Percentiles rank a stretch among this genome's conserved stretches.
Conservation (phyloP, 768 basidiomycete species). For the Leccinum barrowsii region DNA sequence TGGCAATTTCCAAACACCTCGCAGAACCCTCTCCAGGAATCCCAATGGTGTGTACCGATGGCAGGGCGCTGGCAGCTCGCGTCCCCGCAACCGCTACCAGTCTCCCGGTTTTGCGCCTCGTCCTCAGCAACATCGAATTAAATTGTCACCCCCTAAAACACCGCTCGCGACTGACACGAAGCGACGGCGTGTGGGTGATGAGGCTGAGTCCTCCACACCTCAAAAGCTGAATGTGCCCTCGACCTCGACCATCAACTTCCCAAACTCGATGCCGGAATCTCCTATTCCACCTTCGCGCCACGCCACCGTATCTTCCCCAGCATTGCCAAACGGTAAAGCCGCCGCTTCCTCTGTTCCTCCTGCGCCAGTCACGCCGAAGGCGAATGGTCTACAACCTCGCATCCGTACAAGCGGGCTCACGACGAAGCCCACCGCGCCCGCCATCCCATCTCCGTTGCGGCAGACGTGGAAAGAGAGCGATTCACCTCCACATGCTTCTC, state of each 20-base stretch:
- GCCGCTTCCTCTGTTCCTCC: constrained; percentile 18
- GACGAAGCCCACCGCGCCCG: constrained; percentile 57
- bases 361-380: constrained; percentile 25
- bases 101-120: constrained; percentile 71
- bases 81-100: constrained; percentile 62
- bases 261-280: constrained; percentile 28
- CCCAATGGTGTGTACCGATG: constrained; percentile 73
- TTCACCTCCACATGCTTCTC: constrained; percentile 35
- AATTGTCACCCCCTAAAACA: constrained; percentile 37
- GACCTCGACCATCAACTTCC: constrained; percentile 22
- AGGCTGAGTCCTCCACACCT: constrained; percentile 34
- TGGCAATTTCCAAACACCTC: constrained; percentile 33
- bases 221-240: constrained; percentile 30
- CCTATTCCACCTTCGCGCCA: constrained; percentile 33
- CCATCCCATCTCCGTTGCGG: constrained; percentile 69
- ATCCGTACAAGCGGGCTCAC: constrained; percentile 39
- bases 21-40: constrained; percentile 59
- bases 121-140: constrained; percentile 44
- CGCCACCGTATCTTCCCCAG: constrained; percentile 24
- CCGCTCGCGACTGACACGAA: constrained; percentile 48
- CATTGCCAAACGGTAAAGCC: constrained; percentile 25
- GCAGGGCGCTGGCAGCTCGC: constrained; percentile 76
- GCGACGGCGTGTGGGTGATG: constrained; percentile 56
- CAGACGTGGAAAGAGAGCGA: constrained; percentile 62
- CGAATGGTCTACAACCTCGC: constrained; percentile 28